phyloP scores from a whole-genome alignment of 164 flowering plant species.

The Magnolia sinica region DNA sequence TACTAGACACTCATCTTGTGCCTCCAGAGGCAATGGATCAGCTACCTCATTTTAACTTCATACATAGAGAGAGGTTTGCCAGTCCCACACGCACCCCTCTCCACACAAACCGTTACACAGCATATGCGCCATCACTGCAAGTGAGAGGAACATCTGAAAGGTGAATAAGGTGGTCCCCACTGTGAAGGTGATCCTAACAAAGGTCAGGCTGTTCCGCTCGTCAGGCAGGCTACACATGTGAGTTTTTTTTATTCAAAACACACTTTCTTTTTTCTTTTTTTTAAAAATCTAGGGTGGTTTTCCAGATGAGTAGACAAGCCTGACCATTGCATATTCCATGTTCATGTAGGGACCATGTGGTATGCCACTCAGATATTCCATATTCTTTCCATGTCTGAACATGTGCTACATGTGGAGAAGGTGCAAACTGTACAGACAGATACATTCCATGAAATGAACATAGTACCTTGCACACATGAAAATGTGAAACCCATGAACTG shows the following conservation, averaged over 20 bases:
- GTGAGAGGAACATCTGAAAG: not conserved
- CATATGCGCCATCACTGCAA: not conserved
- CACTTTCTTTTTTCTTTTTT: not conserved
- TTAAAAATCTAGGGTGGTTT: not conserved
- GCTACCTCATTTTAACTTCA: not conserved
- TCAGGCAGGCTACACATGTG: not conserved
- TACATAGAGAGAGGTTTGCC: not conserved
- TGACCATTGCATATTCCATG: too few relatives aligned
- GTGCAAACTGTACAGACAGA: not conserved
- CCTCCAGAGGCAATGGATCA: not conserved
- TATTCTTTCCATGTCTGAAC: not conserved
- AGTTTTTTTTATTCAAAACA: not conserved
- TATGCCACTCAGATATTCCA: not conserved
- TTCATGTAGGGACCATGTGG: too few relatives aligned
- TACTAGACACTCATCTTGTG: not conserved
- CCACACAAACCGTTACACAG: not conserved
- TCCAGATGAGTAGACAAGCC: too few relatives aligned
- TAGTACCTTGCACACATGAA: constrained; percentile 69
- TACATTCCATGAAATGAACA: not conserved
- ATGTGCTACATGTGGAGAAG: not conserved
- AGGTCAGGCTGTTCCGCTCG: not conserved
- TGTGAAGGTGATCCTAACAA: not conserved
- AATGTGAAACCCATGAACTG: constrained; percentile 86
- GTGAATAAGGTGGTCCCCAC: not conserved
- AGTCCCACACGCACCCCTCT: not conserved